A percentile compares a stretch with the other conserved stretches of the same genome.
phyloP scores from a whole-genome alignment of 2,329 filamentous ascomycete species.

The Claviceps humidiphila region DNA sequence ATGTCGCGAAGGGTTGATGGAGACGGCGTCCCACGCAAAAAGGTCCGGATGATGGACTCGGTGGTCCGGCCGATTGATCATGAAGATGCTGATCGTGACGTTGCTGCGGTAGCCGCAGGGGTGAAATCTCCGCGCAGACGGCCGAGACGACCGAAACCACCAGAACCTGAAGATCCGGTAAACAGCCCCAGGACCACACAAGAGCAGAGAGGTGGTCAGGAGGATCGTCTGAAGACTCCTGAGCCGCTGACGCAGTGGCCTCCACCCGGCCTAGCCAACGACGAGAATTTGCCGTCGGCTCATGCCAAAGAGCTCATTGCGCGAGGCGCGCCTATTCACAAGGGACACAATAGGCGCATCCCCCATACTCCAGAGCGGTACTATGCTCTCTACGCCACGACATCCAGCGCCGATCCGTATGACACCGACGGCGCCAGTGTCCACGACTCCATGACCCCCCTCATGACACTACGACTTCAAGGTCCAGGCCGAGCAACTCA shows the following conservation, averaged over 20 bases:
- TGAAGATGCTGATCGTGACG: background rate
- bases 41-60: background rate
- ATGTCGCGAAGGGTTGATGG: background rate
- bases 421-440: conserved; percentile 35
- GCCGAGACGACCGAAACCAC: conserved; percentile 26
- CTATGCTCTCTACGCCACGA: conserved; percentile 41
- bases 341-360: conserved; percentile 39
- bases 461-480: conserved; percentile 41
- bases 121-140: conserved; percentile 24
- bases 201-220: background rate
- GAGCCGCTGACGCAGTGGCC: conserved; percentile 34
- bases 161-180: conserved; percentile 9
- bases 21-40: background rate
- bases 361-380: conserved; percentile 42
- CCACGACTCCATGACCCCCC: conserved; percentile 43
- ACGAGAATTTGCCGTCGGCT: conserved; percentile 37
- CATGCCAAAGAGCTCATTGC: conserved; percentile 45
- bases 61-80: background rate
- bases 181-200: background rate
- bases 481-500: conserved; percentile 27
- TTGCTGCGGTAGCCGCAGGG: background rate
- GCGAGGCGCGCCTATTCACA: conserved; percentile 43
- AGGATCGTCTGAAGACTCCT: background rate
- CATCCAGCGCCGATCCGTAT: conserved; percentile 28
- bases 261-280: conserved; percentile 33